Base-by-base conservation (phyloP, 1,284 basidiomycete genomes). In the Coniferiporia weirii region DNA sequence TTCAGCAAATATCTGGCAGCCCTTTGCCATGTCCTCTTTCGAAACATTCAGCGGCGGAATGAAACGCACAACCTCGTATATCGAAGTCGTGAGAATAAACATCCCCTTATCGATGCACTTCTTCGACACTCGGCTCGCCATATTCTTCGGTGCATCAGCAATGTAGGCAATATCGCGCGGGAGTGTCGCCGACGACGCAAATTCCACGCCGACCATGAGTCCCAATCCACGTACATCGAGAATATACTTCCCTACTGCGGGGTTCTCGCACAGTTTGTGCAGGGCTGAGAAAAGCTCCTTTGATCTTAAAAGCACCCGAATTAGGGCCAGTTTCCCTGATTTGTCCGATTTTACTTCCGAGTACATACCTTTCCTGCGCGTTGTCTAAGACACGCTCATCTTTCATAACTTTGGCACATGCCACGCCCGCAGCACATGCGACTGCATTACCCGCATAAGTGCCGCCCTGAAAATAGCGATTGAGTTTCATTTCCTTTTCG, bases 361-460 rank as follows among this genome's bases (percentile, higher is more conserved):
- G 49, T 3, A 64, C 54, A 53, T 69, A 87, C 82, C 93, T 81
- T 13, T 77, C 81, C 53, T 81, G 74, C 49, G 94, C 93, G 68
- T 96, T 96, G 9, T 81, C 82, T 40, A 93, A 77, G 52, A 95
- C 79, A 22, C 86, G 83, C 66, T 93, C 91, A 62, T 90, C 85
- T 62, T 75, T 76, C 73, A 96, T 86, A 1, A 81, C 87, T 56
- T 95, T 86, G 36, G 81, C 81, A 36, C 91, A 89, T 0, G 93
- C 93, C 44, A 87, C 78, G 10, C 86, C 93, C 15, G 94, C 94
- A 0, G 94, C 94, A 69, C 93, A 96, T 0, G 89, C 78, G 0
- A 96, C 90, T 0, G 91, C 87, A 68, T 95, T 96, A 34, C 94
- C 94, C 9, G 90, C 90, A 66, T 95, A 95, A 2, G 93, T 95